Conservation (phyloP, 75 land plant genomes). For the Picea sitchensis region DNA sequence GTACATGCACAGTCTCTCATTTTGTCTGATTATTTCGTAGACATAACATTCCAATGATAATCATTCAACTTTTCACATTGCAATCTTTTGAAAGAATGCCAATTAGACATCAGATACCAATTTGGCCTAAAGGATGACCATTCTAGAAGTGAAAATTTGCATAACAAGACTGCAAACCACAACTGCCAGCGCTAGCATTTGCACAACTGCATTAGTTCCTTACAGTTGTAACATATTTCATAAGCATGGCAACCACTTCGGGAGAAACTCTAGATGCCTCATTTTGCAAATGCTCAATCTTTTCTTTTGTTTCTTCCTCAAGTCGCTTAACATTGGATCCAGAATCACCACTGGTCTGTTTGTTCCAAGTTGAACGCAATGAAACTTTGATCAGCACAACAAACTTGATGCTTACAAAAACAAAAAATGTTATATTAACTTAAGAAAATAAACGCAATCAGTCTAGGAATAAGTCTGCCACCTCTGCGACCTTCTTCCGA, state of each 20-base stretch:
- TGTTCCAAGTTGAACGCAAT: not conserved
- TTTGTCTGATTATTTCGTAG: not conserved
- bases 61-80: too few species aligned
- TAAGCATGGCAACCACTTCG: constrained; percentile 74
- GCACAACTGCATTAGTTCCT: constrained; percentile 33
- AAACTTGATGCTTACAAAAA: constrained; percentile 3
- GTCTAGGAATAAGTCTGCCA: not conserved
- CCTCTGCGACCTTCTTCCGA: constrained; percentile 73
- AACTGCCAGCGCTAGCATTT: not conserved
- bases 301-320: constrained; percentile 70
- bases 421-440: not conserved
- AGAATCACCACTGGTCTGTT: constrained; percentile 86
- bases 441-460: not conserved
- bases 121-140: not conserved
- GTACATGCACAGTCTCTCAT: not conserved
- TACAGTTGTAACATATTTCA: constrained; percentile 75
- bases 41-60: not conserved
- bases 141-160: not conserved
- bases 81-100: not conserved
- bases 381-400: constrained; percentile 6
- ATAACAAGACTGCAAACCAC: not conserved
- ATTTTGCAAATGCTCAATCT: constrained; percentile 53
- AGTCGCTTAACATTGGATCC: constrained; percentile 77
- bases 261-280: constrained; percentile 58
- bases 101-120: not conserved